These are phyloP conservation scores for Blastobotrys malaysiensis DNA, from an alignment of 1,139 yeast genomes.

Conservation along the genomic window DNA sequence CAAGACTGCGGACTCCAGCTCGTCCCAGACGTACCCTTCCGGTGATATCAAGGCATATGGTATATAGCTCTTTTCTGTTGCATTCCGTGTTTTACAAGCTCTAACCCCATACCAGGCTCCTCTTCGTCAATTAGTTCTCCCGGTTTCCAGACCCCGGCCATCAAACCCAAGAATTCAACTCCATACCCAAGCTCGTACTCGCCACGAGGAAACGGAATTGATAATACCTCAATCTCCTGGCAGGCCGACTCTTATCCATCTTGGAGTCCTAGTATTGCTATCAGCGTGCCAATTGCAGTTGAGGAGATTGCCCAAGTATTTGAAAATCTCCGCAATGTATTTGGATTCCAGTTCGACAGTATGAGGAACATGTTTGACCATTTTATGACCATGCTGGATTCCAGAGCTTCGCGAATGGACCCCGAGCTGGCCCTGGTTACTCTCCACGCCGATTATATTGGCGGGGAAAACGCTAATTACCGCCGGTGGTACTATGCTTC, in stretches of 20 bases:
- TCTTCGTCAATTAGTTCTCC: not conserved
- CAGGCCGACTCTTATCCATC: constrained; percentile 52
- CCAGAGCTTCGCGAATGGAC: constrained; percentile 69
- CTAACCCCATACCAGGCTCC: not conserved
- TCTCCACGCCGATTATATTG: constrained; percentile 72
- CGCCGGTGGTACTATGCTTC: constrained; percentile 71
- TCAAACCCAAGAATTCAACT: not conserved
- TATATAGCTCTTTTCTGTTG: not conserved
- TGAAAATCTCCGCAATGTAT: constrained; percentile 53
- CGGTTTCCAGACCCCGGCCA: not conserved
- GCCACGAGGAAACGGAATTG: not conserved
- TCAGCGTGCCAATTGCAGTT: constrained; percentile 39
- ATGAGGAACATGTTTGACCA: constrained; percentile 73
- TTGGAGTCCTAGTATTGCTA: constrained; percentile 41
- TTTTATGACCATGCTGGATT: constrained; percentile 69
- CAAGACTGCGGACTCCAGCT: not conserved
- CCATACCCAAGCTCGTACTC: not conserved
- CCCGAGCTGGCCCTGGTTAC: constrained; percentile 64
- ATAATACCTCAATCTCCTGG: constrained; percentile 31
- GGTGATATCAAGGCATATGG: not conserved
- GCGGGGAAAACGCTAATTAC: constrained; percentile 62
- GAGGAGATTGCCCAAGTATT: constrained; percentile 58
- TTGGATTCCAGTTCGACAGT: constrained; percentile 73
- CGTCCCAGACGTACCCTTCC: not conserved
- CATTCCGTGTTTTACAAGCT: not conserved